Evolutionary conservation across 345 rosid species (phyloP).

Genomic region (Salix arbutifolia): DNA sequence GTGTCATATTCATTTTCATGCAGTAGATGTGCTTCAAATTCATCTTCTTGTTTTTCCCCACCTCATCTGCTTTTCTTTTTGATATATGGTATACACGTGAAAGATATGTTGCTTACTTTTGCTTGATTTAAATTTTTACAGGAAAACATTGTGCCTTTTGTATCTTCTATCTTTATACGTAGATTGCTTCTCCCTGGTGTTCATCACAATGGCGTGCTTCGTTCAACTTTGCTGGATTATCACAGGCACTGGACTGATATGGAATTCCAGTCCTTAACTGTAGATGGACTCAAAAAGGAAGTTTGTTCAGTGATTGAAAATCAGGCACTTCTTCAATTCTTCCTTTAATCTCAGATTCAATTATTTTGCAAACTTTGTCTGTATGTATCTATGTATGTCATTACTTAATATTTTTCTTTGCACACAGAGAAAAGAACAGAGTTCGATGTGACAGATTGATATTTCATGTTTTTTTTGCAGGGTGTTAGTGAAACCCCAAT

Average conservation of each 20-base stretch:
- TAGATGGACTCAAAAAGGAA: constrained; percentile 77
- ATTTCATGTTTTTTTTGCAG: constrained; percentile 37
- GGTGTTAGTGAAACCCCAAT: constrained; percentile 49
- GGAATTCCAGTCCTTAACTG: constrained; percentile 75
- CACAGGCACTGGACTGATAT: constrained; percentile 70
- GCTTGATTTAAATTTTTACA: constrained; percentile 33
- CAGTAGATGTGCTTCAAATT: neutral
- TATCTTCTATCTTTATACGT: constrained; percentile 74
- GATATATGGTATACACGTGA: neutral
- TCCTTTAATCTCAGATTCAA: neutral
- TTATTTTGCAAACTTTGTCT: constrained; percentile 6
- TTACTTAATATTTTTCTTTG: neutral
- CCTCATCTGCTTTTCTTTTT: too few species aligned
- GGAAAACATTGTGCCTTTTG: constrained; percentile 68
- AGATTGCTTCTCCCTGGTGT: constrained; percentile 86
- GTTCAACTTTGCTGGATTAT: constrained; percentile 67
- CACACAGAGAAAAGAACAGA: constrained; percentile 4
- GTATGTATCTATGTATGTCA: neutral
- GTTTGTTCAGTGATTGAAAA: constrained; percentile 67
- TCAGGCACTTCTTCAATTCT: constrained; percentile 46
- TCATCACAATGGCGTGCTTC: constrained; percentile 51
- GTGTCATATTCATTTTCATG: neutral
- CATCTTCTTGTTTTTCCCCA: neutral
- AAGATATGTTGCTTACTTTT: constrained; percentile 9
- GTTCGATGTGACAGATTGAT: constrained; percentile 22